Evolutionary conservation across 441 rosid genomes (phyloP), one percentile per base, ranked within the genome.

Genomic region (Adansonia gregorii): DNA sequence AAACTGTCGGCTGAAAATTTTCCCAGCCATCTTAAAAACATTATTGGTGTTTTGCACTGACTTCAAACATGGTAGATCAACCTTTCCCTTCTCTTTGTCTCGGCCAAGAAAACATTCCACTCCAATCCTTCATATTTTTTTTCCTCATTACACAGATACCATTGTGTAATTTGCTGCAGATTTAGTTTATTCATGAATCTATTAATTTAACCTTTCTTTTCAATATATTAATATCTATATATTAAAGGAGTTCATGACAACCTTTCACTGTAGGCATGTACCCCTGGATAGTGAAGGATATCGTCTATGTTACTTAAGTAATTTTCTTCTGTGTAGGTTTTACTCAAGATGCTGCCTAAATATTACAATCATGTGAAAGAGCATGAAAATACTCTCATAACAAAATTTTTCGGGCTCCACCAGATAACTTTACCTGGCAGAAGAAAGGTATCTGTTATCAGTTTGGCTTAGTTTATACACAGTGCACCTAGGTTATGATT

Each of bases 361-460:
- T 94, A 96, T 82, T 89, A 90, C 79, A 76, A 19, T 63, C 97
- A 96, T 78, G 98, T 96, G 78, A 83, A 86, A 61, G 49, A 83
- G 70, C 85, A 92, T 76, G 98, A 94, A 84, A 96, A 96, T 74
- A 96, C 99, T 39, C 97, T 96, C 78, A 93, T 96, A 79, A 94
- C 99, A 6, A 96, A 96, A 75, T 87, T 93, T 82, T 94, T 96
- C 54, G 97, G 98, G 78, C 87, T 96, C 56, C 99, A 96, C 84
- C 87, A 89, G 43, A 87, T 96, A 82, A 90, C 87, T 73, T 78
- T 90, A 81, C 88, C 84, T 67, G 89, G 95, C 82, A 90, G 97
- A 85, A 90, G 79, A 83, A 94, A 92, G 97, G 99, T 94, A 86
- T 74, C 22, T 67, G 68, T 60, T 58, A 46, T 63, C 73, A n/a